Percentiles rank a stretch among this genome's conserved stretches.
Evolutionary conservation across 169 alveolate species (phyloP).

Genomic region (Plasmodium falciparum): DNA sequence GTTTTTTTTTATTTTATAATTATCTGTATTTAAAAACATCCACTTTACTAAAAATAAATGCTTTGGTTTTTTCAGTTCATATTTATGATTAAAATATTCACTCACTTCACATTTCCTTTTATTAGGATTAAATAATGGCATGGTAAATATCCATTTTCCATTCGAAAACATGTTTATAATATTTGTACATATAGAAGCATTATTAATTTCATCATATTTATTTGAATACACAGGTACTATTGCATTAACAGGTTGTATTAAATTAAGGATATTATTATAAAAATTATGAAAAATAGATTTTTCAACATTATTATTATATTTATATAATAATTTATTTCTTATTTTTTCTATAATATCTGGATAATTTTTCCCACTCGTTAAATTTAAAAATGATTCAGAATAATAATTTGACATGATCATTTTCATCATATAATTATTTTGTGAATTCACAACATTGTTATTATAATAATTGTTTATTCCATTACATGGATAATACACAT

Average conservation of each 20-base stretch:
- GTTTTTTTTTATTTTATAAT: conserved; percentile 30
- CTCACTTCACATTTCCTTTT: conserved; percentile 3
- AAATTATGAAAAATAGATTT: conserved; percentile 6
- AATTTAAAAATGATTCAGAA: neutral
- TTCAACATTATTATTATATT: conserved; percentile 26
- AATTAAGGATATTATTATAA: conserved; percentile 2
- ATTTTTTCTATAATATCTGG: conserved; percentile 8
- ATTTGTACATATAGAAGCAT: conserved; percentile 22
- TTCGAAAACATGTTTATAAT: conserved; percentile 39
- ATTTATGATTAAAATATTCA: conserved; percentile 23
- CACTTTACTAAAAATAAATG: conserved; percentile 38
- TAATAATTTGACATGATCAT: neutral
- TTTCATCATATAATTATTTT: neutral
- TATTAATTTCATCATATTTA: conserved; percentile 32
- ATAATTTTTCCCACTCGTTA: neutral
- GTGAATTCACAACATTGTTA: neutral
- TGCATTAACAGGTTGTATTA: conserved; percentile 24
- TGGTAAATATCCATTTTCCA: conserved; percentile 9
- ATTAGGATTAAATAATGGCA: conserved; percentile 19
- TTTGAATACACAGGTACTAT: conserved; percentile 31
- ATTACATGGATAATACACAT: neutral
- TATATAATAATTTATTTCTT: conserved; percentile 9
- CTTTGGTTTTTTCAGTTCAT: conserved; percentile 49
- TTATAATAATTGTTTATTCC: neutral
- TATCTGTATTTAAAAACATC: conserved; percentile 26